A percentile compares a stretch with the other conserved stretches of the same genome.
Evolutionary conservation across 225 moss, liverwort and hornwort genomes (phyloP).

Genomic region (Bryum argenteum): DNA sequence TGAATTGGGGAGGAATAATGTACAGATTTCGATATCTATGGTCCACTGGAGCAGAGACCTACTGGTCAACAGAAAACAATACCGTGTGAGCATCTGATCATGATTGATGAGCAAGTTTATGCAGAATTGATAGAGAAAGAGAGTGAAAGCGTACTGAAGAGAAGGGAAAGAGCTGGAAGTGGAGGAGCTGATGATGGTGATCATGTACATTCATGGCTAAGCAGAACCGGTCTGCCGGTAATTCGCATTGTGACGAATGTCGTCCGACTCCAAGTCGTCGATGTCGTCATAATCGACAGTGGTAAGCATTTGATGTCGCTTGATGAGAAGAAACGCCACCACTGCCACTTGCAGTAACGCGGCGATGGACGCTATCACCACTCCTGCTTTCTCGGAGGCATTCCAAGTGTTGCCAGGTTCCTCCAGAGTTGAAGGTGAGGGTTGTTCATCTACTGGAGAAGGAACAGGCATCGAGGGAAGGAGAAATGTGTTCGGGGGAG

Average conservation of each 20-base stretch:
- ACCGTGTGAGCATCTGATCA: no score
- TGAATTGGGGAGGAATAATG: slow-evolving; percentile 16
- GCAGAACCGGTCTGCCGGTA: slow-evolving; percentile 24
- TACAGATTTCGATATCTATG: slow-evolving; percentile 24
- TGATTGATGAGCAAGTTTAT: no score
- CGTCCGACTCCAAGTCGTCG: slow-evolving; percentile 26
- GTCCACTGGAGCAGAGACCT: background rate
- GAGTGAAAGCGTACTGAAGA: slow-evolving; percentile 17
- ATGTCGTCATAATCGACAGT: slow-evolving; percentile 34
- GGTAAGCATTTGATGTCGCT: slow-evolving; percentile 44
- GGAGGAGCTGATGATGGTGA: no score
- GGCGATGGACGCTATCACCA: slow-evolving; percentile 43
- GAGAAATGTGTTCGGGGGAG: no score
- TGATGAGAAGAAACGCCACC: slow-evolving; percentile 48
- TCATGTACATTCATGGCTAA: slow-evolving; percentile 1
- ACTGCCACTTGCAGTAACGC: slow-evolving; percentile 49
- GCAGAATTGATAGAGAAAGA: background rate
- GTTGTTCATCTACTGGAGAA: no score
- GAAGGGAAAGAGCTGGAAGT: background rate
- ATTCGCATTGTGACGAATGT: slow-evolving; percentile 4
- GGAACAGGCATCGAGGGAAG: no score
- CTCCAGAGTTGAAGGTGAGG: background rate
- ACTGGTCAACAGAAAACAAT: no score
- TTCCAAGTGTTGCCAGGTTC: slow-evolving; percentile 27
- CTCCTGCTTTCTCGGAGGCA: slow-evolving; percentile 43